These are phyloP conservation scores for Alternaria ventricosa DNA, from an alignment of 2,329 filamentous ascomycete genomes.

Conservation along the genomic window DNA sequence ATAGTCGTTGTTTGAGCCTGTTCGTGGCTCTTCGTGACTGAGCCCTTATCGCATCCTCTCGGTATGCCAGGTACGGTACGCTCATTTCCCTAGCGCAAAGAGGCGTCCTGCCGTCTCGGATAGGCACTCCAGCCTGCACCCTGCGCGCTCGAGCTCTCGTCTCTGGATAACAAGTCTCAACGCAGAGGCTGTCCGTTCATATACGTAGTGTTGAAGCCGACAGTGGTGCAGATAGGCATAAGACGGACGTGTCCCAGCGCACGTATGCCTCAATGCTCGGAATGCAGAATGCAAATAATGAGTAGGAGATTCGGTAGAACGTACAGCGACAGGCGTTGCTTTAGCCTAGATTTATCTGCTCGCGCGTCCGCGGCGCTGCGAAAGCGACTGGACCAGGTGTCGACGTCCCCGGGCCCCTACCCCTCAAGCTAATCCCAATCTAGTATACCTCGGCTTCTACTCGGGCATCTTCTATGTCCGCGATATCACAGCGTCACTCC, in stretches of 20 bases:
- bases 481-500: not conserved
- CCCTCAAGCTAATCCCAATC: slow-evolving; percentile 21
- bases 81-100: slow-evolving; percentile 5
- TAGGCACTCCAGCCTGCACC: not conserved
- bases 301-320: not conserved
- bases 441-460: slow-evolving; percentile 22
- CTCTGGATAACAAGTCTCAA: not conserved
- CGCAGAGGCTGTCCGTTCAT: not conserved
- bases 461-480: slow-evolving; percentile 2
- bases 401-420: slow-evolving; percentile 6
- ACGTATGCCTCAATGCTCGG: not conserved
- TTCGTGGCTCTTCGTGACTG: not conserved
- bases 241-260: not conserved
- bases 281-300: no score
- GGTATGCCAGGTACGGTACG: not conserved
- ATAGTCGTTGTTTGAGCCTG: not conserved
- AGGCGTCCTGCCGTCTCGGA: slow-evolving; percentile 7
- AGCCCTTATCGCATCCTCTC: not conserved
- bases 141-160: not conserved
- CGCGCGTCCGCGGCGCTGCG: not conserved
- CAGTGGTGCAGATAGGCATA: not conserved
- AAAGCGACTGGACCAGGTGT: not conserved
- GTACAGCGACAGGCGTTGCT: not conserved
- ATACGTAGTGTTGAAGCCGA: not conserved
- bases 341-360: not conserved